These are phyloP conservation scores for Vitis hybrid DNA, from an alignment of 177 flowering plant genomes.

Conservation along the genomic window DNA sequence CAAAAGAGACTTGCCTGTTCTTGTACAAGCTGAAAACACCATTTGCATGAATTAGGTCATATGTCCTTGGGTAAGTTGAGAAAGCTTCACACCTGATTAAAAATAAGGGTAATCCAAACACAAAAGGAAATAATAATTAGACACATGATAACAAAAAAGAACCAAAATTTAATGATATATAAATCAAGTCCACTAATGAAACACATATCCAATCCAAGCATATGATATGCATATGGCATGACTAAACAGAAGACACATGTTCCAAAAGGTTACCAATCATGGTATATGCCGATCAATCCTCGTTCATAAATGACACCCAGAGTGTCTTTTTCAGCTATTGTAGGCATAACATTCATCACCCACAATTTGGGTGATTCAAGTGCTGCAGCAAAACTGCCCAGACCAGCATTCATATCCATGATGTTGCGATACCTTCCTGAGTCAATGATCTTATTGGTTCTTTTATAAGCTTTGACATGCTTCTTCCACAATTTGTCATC, in stretches of 20 bases:
- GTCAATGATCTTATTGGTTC: slow-evolving; percentile 38
- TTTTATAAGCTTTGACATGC: slow-evolving; percentile 47
- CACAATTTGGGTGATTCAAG: slow-evolving; percentile 41
- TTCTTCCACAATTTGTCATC: slow-evolving; percentile 44
- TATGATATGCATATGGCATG: neutral
- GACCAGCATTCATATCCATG: slow-evolving; percentile 55
- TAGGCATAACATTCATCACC: slow-evolving; percentile 57
- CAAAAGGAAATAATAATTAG: neutral
- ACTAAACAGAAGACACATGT: neutral
- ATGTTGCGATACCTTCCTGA: slow-evolving; percentile 50
- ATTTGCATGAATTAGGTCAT: slow-evolving; percentile 51
- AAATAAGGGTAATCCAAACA: neutral
- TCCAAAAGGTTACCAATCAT: slow-evolving; percentile 37
- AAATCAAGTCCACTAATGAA: neutral
- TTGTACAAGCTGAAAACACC: slow-evolving; percentile 46
- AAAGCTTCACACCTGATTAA: slow-evolving; percentile 50
- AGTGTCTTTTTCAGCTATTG: slow-evolving; percentile 42
- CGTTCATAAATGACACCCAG: slow-evolving; percentile 39
- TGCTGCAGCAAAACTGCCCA: slow-evolving; percentile 52
- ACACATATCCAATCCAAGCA: neutral
- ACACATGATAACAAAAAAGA: neutral
- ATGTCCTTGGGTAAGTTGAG: slow-evolving; percentile 53
- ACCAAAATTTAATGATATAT: neutral
- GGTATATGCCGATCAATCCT: slow-evolving; percentile 48
- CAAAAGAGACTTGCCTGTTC: slow-evolving; percentile 29